Evolutionary conservation across 2,329 filamentous ascomycete genomes (phyloP), one percentile per base, ranked within the genome.

Genomic region (Penicillium brasilianum): DNA sequence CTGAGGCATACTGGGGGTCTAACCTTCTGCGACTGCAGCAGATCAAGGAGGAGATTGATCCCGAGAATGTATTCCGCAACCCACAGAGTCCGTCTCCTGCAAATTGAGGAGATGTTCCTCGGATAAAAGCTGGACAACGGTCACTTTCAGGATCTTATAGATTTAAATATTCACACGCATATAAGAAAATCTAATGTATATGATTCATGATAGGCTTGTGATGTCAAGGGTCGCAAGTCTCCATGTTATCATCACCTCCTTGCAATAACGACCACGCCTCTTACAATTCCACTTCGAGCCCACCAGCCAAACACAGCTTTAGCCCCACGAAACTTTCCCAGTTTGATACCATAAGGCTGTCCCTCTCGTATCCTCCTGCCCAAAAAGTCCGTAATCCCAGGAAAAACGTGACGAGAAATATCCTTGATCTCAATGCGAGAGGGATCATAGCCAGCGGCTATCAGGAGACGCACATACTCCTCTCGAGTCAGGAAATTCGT

Each of bases 31-130:
- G 62, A 18, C 73, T 88, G 55, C 74, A 78, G 56, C 57, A 74
- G 59, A 76, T 87, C 49, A 88, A 88, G 75, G 64, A 71, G 13
- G 74, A 71, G 2, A 83, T 81, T 72, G 85, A 88, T 67, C 82
- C 84, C 0, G 63, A 71, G 1, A 80, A 86, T 62, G 59, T 85
- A 0, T 87, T 88, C 67, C 81, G 81, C 49, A 87, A 88, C 62
- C 85, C 84, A 0, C 85, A 87, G 71, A 86, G 74, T 51, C 63
- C 60, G 10, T 46, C 30, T 34, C 58, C 61, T 41, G 55, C 58
- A 11, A 52, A 25, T 6, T 53, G 16, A 37, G 18, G 11, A 6
- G 16, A 36, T 2, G 8, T 13, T 18, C 13, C 22, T 32, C 41
- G 41, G 10, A 14, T 11, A 8, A 5, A 22, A 22, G 43, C 2